Conservation (phyloP, 2,329 filamentous ascomycete species). For the Pseudocercospora vitis region DNA sequence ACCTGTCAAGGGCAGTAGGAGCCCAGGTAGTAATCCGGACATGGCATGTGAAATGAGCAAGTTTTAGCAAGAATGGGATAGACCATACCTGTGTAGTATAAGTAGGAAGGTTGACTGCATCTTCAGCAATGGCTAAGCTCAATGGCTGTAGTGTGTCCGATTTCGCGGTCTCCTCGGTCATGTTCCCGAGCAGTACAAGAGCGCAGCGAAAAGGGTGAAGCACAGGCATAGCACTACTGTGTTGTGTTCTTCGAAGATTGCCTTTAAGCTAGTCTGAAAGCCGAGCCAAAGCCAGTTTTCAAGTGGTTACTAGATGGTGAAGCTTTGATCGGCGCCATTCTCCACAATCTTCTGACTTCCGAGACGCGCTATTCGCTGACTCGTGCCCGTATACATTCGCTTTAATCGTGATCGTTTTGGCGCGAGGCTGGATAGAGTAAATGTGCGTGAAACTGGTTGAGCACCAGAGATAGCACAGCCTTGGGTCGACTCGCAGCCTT, state of each 20-base stretch:
- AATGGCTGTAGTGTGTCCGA: background rate
- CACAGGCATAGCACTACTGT: too few relatives aligned
- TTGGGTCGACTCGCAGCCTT: too few relatives aligned
- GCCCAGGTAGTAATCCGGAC: slow-evolving; percentile 1
- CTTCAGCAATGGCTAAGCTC: background rate
- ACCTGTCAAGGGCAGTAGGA: slow-evolving; percentile 19
- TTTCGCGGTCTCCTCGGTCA: background rate
- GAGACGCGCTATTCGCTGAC: background rate
- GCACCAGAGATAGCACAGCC: too few relatives aligned
- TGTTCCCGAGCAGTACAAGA: background rate
- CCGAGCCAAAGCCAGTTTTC: background rate
- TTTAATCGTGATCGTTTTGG: background rate
- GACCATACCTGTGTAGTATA: background rate
- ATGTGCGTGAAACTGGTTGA: too few relatives aligned
- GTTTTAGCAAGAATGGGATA: background rate
- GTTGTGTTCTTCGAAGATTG: background rate
- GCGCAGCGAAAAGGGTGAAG: too few relatives aligned
- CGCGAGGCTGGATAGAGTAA: background rate
- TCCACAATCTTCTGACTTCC: background rate
- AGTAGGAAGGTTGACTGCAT: background rate
- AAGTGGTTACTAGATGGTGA: background rate
- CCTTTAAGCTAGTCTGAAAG: background rate
- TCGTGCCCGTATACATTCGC: background rate
- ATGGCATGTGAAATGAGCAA: background rate
- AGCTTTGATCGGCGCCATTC: background rate